Percentiles rank a stretch among this genome's conserved stretches.
Conservation (phyloP, 495 filamentous ascomycete species). For the Evernia prunastri region DNA sequence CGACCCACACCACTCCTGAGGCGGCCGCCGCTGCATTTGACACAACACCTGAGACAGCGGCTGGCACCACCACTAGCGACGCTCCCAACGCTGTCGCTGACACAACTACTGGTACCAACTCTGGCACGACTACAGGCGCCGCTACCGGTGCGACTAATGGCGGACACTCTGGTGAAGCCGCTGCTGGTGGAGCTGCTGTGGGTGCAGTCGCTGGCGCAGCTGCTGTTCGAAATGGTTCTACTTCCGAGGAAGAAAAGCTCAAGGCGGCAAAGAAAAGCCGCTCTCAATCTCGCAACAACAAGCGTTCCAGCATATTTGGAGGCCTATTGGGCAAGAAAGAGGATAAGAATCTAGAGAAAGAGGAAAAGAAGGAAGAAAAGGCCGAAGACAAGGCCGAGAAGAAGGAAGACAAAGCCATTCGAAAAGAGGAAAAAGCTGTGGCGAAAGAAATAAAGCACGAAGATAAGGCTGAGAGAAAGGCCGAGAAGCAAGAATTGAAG, state of each 20-base stretch:
- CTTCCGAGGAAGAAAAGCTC: conserved; percentile 32
- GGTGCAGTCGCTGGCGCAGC: conserved; percentile 26
- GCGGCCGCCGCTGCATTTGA: conserved; percentile 43
- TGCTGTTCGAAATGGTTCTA: conserved; percentile 27
- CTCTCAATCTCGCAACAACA: conserved; percentile 67
- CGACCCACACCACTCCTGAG: conserved; percentile 14
- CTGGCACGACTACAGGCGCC: conserved; percentile 32
- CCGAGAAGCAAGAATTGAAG: conserved; percentile 25
- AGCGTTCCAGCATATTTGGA: conserved; percentile 80
- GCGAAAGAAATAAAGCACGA: conserved; percentile 3
- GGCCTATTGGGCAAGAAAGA: conserved; percentile 69
- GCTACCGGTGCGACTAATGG: conserved; percentile 14
- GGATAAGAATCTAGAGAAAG: conserved; percentile 54
- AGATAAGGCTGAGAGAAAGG: conserved; percentile 18
- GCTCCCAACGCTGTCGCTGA: conserved; percentile 13
- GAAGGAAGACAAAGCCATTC: conserved; percentile 24
- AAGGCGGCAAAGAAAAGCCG: conserved; percentile 52
- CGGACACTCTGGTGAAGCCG: conserved; percentile 26
- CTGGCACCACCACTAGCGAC: background rate
- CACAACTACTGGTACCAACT: background rate
- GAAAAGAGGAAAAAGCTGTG: background rate
- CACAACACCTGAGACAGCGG: conserved; percentile 22
- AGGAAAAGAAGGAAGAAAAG: conserved; percentile 41
- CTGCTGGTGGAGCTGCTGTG: conserved; percentile 23
- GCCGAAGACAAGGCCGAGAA: conserved; percentile 45